Conservation (phyloP, 192 early-diverging fungal species). For the Funneliformis geosporum region DNA sequence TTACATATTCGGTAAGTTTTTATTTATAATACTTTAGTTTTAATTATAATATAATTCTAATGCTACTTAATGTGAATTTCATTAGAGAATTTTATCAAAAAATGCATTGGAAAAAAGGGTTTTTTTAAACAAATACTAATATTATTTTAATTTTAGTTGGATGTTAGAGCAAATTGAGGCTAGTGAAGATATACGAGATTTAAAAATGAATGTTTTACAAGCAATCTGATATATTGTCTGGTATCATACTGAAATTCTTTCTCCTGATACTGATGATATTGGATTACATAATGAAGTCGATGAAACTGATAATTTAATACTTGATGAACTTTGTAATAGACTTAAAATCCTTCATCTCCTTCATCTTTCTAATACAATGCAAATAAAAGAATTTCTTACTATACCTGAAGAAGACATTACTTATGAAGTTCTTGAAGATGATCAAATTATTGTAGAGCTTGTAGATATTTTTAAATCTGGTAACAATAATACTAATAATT, state of each 20-base stretch:
- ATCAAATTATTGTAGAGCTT: neutral
- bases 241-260: too few relatives aligned
- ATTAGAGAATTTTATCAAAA: too few relatives aligned
- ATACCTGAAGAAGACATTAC: too few relatives aligned
- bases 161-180: too few relatives aligned
- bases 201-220: too few relatives aligned
- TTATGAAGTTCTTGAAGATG: too few relatives aligned
- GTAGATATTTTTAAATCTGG: neutral
- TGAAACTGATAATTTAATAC: neutral
- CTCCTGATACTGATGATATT: neutral
- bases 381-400: conserved; percentile 10
- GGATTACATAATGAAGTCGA: neutral
- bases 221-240: neutral
- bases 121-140: too few relatives aligned
- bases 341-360: neutral
- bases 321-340: neutral
- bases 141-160: neutral
- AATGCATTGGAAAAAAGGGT: too few relatives aligned
- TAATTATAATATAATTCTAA: neutral
- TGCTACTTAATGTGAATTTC: too few relatives aligned
- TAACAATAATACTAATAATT: neutral
- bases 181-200: too few relatives aligned
- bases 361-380: conserved; percentile 10
- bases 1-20: neutral
- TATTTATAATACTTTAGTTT: neutral